Percentiles rank a stretch among this genome's conserved stretches.
phyloP scores from a whole-genome alignment of 2,329 filamentous ascomycete species.

The Beauveria sp. region DNA sequence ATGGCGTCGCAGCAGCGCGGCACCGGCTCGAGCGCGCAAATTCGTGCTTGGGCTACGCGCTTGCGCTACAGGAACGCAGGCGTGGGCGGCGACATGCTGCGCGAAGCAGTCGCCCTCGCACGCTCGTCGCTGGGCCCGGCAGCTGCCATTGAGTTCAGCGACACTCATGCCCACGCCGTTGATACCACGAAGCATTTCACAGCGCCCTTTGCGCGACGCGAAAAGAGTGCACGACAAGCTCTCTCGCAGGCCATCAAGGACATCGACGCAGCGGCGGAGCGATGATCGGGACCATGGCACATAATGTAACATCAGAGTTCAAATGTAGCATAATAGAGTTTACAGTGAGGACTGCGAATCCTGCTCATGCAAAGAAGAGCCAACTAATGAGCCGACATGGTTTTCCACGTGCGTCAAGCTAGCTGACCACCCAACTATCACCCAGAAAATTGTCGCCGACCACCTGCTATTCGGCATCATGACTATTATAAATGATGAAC shows the following conservation, averaged over 20 bases:
- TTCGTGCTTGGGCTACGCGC: slow-evolving; percentile 75
- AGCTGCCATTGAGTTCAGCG: slow-evolving; percentile 58
- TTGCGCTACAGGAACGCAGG: slow-evolving; percentile 62
- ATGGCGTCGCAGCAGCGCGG: slow-evolving; percentile 1
- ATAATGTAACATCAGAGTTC: neutral
- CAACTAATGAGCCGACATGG: neutral
- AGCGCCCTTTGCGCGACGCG: slow-evolving; percentile 44
- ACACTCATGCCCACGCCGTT: slow-evolving; percentile 66
- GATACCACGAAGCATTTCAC: slow-evolving; percentile 54
- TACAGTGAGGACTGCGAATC: neutral
- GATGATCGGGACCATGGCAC: neutral
- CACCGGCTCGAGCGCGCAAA: slow-evolving; percentile 51
- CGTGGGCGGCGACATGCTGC: slow-evolving; percentile 62
- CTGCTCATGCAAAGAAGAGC: neutral
- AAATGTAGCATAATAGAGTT: neutral
- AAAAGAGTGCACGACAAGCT: slow-evolving; percentile 43
- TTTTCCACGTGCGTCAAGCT: neutral
- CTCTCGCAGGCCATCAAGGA: slow-evolving; percentile 26
- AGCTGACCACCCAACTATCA: neutral
- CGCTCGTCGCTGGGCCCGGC: slow-evolving; percentile 55
- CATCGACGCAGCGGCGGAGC: neutral
- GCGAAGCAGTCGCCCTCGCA: slow-evolving; percentile 60
- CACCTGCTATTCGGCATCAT: neutral
- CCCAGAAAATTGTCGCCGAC: neutral
- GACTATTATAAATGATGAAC: too few species aligned